Base-by-base conservation (phyloP, 2,329 filamentous ascomycete species). In the Stylonectria norvegica region DNA sequence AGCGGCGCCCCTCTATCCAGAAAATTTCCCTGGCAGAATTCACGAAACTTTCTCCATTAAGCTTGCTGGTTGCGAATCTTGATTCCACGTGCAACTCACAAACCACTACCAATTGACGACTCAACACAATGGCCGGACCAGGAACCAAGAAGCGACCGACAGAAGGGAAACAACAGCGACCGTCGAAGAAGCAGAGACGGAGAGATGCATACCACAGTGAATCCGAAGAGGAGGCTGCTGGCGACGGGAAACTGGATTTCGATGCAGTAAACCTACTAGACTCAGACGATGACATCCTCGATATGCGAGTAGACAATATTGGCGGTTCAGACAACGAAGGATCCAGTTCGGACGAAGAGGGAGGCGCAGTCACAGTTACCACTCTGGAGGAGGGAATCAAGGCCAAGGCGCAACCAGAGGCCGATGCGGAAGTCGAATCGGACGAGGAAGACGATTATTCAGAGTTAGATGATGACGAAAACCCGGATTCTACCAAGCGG, bases 241-340 rank as follows among this genome's bases (percentile, higher is more conserved):
- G 69, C 34, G 65, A 67, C 37, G n/a, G n/a, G n/a, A n/a, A n/a
- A n/a, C n/a, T n/a, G n/a, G n/a, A n/a, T n/a, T 76, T 77, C 56
- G 61, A 69, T 20, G 69, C 75, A 2, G 72, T 77, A 46, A 70
- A 78, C 49, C 64, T 79, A 12, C 65, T 78, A 35, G 75, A 78
- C 55, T 78, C 75, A 5, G 76, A 80, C 51, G 75, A 79, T 40
- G 74, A 78, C 38, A 68, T 79, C 37, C 70, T 76, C 52, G 73
- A 78, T 49, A 70, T 71, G 29, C 58, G 61, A 5, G 73, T 71
- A 14, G 76, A 80, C 43, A 73, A 78, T 29, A 65, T 69, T 29
- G 66, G 63, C 8, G 61, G 54, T 11, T 67, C 65, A 0, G 68
- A 60, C 10, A 61, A 65, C 3, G 63, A 62, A 11, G 57, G 43